Base-by-base conservation (phyloP, 2,329 filamentous ascomycete genomes). In the Apiospora rasikravindrae region DNA sequence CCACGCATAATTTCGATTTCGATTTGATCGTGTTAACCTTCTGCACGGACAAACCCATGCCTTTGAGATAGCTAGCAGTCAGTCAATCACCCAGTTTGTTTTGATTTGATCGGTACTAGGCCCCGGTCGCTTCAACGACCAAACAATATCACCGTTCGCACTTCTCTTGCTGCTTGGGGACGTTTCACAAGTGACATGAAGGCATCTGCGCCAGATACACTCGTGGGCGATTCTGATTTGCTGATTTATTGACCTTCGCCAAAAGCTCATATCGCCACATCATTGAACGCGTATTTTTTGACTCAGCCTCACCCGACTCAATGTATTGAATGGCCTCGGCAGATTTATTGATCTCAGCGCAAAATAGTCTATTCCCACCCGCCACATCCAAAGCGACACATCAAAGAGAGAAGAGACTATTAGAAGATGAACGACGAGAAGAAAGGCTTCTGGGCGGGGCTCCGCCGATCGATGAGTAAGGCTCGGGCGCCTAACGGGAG, bases 381-480 rank as follows among this genome's bases (percentile, higher is more conserved):
- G 33, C 57, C 57, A n/a, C 22, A n/a, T 13, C 57, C 19, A 64
- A 64, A 64, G 57, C 57, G 57, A 64, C 22, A 37, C 33, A 37
- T 22, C 11, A 33, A 40, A 64, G 33, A 64, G 57, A 16, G 57
- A 64, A 13, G 19, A 64, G 57, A 13, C 11, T 22, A 40, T 64
- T 64, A 24, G 10, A 64, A 64, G 33, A 64, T 64, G 57, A 40
- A n/a, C 11, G 33, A 64, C 70, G 82, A 83, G 76, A 85, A 85
- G 80, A 85, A 83, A 76, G 81, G 84, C 68, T 86, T 88, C 73
- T 86, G 84, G 84, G 82, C 83, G 44, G 82, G 82, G 73, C 80
- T 90, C 71, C 83, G 90, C 75, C 85, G 87, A 74, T 85, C 82
- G 73, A 83, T 83, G 73, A 87, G 84, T 78, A 81, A 82, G 70